phyloP scores from a whole-genome alignment of 257 asterid species.

The Rehmannia glutinosa region DNA sequence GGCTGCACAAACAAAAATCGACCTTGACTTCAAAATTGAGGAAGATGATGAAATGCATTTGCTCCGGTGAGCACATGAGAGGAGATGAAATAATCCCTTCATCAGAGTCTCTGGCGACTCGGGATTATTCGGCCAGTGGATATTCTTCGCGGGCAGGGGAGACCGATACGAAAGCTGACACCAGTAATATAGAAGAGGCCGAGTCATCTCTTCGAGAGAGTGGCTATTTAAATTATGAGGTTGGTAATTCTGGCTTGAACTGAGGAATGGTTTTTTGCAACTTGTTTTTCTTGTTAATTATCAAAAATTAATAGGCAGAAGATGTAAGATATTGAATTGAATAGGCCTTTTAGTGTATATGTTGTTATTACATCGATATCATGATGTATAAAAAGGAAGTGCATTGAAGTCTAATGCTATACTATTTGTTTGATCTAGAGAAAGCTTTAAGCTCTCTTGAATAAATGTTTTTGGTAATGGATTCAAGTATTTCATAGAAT shows the following conservation, averaged over 20 bases:
- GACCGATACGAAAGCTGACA: slow-evolving; percentile 51
- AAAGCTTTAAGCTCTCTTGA: no score
- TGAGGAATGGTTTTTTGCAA: background rate
- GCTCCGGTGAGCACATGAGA: slow-evolving; percentile 79
- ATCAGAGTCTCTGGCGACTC: slow-evolving; percentile 86
- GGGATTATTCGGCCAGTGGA: slow-evolving; percentile 91
- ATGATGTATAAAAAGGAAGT: no score
- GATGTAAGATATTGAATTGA: no score
- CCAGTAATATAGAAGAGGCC: slow-evolving; percentile 92
- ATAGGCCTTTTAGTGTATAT: no score
- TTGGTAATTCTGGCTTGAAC: slow-evolving; percentile 17
- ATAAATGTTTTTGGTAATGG: no score
- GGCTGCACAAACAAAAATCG: slow-evolving; percentile 58
- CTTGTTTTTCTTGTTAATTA: no score
- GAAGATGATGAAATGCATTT: slow-evolving; percentile 95
- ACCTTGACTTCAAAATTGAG: slow-evolving; percentile 36
- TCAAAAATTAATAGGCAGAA: background rate
- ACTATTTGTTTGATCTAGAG: no score
- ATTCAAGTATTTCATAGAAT: background rate
- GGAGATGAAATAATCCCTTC: slow-evolving; percentile 72
- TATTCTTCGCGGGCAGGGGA: slow-evolving; percentile 84
- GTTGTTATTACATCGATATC: no score
- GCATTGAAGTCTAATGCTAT: no score
- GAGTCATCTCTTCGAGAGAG: slow-evolving; percentile 92
- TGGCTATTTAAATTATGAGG: slow-evolving; percentile 90